phyloP scores from a whole-genome alignment of 2,329 filamentous ascomycete genomes.

The Neonectria hederae region DNA sequence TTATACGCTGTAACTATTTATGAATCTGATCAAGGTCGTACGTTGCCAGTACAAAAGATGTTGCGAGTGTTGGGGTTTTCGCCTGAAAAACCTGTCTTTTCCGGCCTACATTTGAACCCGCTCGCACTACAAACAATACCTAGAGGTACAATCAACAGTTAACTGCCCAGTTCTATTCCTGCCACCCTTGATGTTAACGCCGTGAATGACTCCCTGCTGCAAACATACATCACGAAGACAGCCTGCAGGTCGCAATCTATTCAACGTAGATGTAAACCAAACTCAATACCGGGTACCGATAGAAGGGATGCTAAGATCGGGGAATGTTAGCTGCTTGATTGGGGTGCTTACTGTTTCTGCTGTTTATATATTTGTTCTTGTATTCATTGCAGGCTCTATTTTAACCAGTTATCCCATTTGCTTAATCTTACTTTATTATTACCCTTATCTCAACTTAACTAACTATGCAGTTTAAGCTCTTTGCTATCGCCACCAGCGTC shows the following conservation, averaged over 20 bases:
- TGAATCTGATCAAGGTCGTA: too few species aligned
- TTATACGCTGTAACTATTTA: too few species aligned
- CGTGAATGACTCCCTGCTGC: too few species aligned
- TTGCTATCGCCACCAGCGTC: not conserved
- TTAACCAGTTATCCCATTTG: not conserved
- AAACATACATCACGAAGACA: not conserved
- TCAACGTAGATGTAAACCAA: not conserved
- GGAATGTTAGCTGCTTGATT: not conserved
- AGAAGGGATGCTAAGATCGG: not conserved
- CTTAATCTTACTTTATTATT: not conserved
- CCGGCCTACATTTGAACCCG: too few species aligned
- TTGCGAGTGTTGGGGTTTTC: too few species aligned
- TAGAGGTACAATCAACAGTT: too few species aligned
- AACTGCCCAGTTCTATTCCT: too few species aligned
- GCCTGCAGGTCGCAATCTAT: not conserved
- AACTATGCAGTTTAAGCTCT: not conserved
- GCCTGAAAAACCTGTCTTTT: too few species aligned
- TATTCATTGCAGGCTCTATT: not conserved
- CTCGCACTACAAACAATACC: too few species aligned
- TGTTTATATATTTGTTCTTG: not conserved
- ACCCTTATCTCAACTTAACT: too few species aligned
- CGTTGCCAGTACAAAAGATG: too few species aligned
- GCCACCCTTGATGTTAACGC: not conserved
- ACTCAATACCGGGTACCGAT: not conserved
- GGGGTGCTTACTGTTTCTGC: not conserved